phyloP scores from a whole-genome alignment of 805 yeast genomes.

The Metschnikowia colocasiae region DNA sequence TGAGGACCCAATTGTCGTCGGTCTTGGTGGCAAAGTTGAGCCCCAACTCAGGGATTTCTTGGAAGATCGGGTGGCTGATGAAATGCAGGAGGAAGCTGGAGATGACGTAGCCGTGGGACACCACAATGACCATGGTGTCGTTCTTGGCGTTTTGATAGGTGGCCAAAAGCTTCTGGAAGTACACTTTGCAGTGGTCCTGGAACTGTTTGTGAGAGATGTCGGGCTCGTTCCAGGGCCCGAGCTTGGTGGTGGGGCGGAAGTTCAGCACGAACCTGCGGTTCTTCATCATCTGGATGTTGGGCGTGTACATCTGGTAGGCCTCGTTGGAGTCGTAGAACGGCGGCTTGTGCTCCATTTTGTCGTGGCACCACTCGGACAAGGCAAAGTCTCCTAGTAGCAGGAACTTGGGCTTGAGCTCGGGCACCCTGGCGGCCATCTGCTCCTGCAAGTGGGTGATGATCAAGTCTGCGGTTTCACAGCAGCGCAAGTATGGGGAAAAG shows the following conservation, averaged over 20 bases:
- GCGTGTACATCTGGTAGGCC: constrained; percentile 45
- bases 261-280: constrained; percentile 34
- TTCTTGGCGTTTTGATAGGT: constrained; percentile 35
- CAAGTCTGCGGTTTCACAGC: constrained; percentile 43
- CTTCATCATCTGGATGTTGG: constrained; percentile 34
- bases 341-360: constrained; percentile 39
- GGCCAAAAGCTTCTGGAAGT: constrained; percentile 40
- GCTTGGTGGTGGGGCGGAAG: constrained; percentile 40
- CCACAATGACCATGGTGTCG: constrained; percentile 35
- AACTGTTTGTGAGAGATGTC: constrained; percentile 38
- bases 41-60: constrained; percentile 41
- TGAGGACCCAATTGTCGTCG: constrained; percentile 30
- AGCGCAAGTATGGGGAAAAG: constrained; percentile 41
- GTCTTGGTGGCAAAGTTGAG: constrained; percentile 31
- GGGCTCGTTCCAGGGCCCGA: constrained; percentile 43
- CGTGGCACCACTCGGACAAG: constrained; percentile 44
- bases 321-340: constrained; percentile 42
- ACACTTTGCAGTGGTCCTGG: constrained; percentile 35
- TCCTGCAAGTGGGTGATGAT: constrained; percentile 29
- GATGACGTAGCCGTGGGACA: constrained; percentile 41
- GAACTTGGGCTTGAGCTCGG: constrained; percentile 31
- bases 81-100: constrained; percentile 38
- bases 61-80: constrained; percentile 42
- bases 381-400: constrained; percentile 45
- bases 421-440: constrained; percentile 21